A percentile compares a stretch with the other conserved stretches of the same genome.
Conservation (phyloP, 2,329 filamentous ascomycete genomes). For the Penicillium sp. region DNA sequence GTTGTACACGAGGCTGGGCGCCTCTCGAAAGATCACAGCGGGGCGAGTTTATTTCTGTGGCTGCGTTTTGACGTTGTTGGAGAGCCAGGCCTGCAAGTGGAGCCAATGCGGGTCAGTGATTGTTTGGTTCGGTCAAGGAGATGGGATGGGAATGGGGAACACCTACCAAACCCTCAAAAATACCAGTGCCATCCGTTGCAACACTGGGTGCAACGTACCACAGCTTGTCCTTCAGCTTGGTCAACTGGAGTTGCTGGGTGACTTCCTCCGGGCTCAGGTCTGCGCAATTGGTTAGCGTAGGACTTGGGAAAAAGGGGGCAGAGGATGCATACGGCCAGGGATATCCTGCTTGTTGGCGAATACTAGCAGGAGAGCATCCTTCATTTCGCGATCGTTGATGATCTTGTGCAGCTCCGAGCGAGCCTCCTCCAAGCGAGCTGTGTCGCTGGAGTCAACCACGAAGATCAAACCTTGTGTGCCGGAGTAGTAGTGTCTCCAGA, state of each 20-base stretch:
- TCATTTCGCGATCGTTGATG: conserved; percentile 96
- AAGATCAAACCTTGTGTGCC: conserved; percentile 98
- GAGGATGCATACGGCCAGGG: conserved; percentile 58
- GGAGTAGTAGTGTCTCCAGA: conserved; percentile 97
- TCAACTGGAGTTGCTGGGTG: conserved; percentile 70
- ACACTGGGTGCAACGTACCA: conserved; percentile 83
- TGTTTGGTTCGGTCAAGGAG: conserved; percentile 4
- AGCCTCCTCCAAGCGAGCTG: conserved; percentile 85
- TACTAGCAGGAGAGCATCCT: conserved; percentile 86
- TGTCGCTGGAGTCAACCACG: conserved; percentile 94
- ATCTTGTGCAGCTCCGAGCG: conserved; percentile 92
- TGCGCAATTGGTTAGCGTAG: conserved; percentile 34
- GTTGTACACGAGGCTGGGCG: conserved; percentile 34
- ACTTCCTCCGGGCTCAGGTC: conserved; percentile 77
- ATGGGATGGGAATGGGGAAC: background rate
- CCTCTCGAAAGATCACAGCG: conserved; percentile 19
- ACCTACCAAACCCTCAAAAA: conserved; percentile 70
- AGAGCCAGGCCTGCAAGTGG: conserved; percentile 61
- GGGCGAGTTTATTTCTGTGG: conserved; percentile 36
- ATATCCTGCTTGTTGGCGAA: conserved; percentile 99
- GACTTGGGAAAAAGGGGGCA: background rate
- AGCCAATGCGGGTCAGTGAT: conserved; percentile 16
- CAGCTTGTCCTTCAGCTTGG: conserved; percentile 73
- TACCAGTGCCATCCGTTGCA: conserved; percentile 73
- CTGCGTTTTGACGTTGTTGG: conserved; percentile 70